Conservation (phyloP, 371 early-diverging fungal genomes). For the Mucor lusitanicus region DNA sequence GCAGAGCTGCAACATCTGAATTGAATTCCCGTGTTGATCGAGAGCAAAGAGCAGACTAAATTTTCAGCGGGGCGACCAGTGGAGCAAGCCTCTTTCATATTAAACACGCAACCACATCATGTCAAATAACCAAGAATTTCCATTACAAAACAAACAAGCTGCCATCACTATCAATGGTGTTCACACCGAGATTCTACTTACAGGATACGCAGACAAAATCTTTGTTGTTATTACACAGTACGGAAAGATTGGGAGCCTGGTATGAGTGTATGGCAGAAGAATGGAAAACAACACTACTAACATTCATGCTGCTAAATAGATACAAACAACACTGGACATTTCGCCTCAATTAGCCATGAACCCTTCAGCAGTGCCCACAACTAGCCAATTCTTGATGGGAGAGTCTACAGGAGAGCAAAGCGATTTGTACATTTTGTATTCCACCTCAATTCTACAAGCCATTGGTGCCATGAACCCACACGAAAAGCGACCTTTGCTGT, state of each 20-base stretch:
- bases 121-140: slow-evolving; percentile 45
- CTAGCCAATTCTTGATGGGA: slow-evolving; percentile 55
- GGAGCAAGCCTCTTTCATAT: background rate
- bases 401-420: slow-evolving; percentile 53
- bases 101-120: slow-evolving; percentile 7
- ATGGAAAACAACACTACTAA: background rate
- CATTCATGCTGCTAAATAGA: slow-evolving; percentile 21
- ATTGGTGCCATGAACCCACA: slow-evolving; percentile 63
- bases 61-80: background rate
- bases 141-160: slow-evolving; percentile 56
- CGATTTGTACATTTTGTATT: slow-evolving; percentile 64
- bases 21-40: background rate
- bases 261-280: slow-evolving; percentile 13
- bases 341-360: slow-evolving; percentile 45
- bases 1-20: background rate
- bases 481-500: slow-evolving; percentile 60
- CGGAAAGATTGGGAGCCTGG: slow-evolving; percentile 65
- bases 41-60: background rate
- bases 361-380: slow-evolving; percentile 50
- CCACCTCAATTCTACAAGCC: slow-evolving; percentile 66
- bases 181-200: slow-evolving; percentile 67
- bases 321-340: slow-evolving; percentile 51
- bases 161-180: slow-evolving; percentile 55
- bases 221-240: slow-evolving; percentile 67
- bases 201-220: slow-evolving; percentile 66